These are phyloP conservation scores for Erigeron canadensis DNA, from an alignment of 129 eudicot genomes.

Conservation along the genomic window DNA sequence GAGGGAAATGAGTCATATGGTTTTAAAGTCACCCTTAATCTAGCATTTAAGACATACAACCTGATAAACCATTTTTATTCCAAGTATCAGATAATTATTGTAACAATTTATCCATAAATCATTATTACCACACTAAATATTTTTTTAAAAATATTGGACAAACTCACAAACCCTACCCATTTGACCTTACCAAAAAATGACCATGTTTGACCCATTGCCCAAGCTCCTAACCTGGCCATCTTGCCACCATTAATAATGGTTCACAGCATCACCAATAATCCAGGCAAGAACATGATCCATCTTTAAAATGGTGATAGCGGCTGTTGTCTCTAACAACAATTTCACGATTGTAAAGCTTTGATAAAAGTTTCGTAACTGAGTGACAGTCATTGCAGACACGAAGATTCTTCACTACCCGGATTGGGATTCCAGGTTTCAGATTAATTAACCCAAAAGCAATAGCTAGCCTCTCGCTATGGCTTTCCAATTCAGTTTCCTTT, in stretches of 20 bases:
- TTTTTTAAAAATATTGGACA: background rate
- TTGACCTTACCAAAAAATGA: background rate
- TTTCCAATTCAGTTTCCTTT: slow-evolving; percentile 49
- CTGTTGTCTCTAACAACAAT: slow-evolving; percentile 74
- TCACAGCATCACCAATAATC: slow-evolving; percentile 66
- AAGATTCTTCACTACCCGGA: slow-evolving; percentile 69
- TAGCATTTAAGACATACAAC: background rate
- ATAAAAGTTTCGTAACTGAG: slow-evolving; percentile 57
- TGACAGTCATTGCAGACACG: slow-evolving; percentile 92
- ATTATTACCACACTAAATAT: background rate
- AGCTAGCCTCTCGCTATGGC: slow-evolving; percentile 87
- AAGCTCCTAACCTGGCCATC: background rate
- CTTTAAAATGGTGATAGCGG: slow-evolving; percentile 69
- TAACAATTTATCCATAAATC: no score
- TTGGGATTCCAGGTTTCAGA: slow-evolving; percentile 42
- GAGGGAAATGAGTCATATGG: background rate
- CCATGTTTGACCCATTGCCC: background rate
- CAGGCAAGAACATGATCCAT: slow-evolving; percentile 73
- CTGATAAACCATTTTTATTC: background rate
- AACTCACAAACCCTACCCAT: background rate
- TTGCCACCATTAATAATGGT: background rate
- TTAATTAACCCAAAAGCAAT: slow-evolving; percentile 65
- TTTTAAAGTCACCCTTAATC: background rate
- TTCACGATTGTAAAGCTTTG: slow-evolving; percentile 62
- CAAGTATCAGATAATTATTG: background rate